Percentiles rank a stretch among this genome's conserved stretches.
These are phyloP conservation scores for Ceratocystiopsis minuta DNA, from an alignment of 2,329 filamentous ascomycete species.

Conservation along the genomic window DNA sequence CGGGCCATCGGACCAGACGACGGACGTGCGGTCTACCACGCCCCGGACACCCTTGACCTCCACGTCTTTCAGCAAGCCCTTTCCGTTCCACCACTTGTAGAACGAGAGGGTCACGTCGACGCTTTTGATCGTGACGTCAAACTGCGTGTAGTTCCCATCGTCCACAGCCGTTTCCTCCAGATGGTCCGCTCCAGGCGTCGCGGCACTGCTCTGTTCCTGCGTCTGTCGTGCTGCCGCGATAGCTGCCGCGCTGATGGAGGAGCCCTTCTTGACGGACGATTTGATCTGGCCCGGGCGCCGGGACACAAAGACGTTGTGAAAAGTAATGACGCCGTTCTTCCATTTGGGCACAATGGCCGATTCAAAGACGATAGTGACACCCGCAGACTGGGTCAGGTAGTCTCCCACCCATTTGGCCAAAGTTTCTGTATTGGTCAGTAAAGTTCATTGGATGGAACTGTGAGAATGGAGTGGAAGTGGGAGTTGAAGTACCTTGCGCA, in stretches of 20 bases:
- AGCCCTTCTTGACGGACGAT: slow-evolving; percentile 82
- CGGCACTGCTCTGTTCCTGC: slow-evolving; percentile 3
- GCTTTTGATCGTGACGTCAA: slow-evolving; percentile 84
- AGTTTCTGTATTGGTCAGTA: slow-evolving; percentile 42
- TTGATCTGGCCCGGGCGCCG: slow-evolving; percentile 66
- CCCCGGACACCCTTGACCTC: slow-evolving; percentile 87
- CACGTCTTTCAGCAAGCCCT: slow-evolving; percentile 76
- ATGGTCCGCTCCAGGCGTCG: slow-evolving; percentile 10
- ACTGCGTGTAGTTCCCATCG: slow-evolving; percentile 95
- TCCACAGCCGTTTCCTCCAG: slow-evolving; percentile 34
- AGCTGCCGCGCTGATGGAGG: slow-evolving; percentile 65
- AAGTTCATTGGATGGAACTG: not conserved
- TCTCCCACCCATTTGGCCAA: slow-evolving; percentile 86
- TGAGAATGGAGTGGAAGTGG: slow-evolving; percentile 9
- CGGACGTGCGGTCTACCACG: slow-evolving; percentile 75
- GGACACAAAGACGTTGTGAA: slow-evolving; percentile 92
- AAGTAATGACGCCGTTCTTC: slow-evolving; percentile 87
- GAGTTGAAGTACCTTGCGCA: slow-evolving; percentile 55
- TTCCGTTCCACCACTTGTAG: slow-evolving; percentile 98
- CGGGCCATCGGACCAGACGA: slow-evolving; percentile 49
- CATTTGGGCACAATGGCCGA: slow-evolving; percentile 94
- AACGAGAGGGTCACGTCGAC: slow-evolving; percentile 95
- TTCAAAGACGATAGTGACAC: slow-evolving; percentile 88
- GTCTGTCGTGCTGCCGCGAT: slow-evolving; percentile 47
- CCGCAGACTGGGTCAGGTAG: slow-evolving; percentile 85